These are phyloP conservation scores for Poronia punctata DNA, from an alignment of 495 filamentous ascomycete species.

Conservation along the genomic window DNA sequence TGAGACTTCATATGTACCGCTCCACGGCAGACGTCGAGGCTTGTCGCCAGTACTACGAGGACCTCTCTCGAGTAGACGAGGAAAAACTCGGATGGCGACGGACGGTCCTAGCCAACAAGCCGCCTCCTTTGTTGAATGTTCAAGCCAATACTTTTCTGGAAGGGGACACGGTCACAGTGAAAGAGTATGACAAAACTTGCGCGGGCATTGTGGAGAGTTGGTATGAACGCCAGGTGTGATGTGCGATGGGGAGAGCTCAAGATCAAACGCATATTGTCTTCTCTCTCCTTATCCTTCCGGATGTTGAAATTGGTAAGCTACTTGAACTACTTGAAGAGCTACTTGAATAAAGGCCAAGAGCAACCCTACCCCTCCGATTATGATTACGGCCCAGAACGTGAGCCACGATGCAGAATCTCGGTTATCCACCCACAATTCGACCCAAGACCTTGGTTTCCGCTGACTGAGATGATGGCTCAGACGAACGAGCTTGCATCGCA, in stretches of 20 bases:
- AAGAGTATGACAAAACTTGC: constrained; percentile 36
- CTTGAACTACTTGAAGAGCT: constrained; percentile 13
- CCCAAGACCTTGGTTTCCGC: constrained; percentile 5
- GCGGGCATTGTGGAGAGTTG: constrained; percentile 40
- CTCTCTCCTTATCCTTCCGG: not conserved
- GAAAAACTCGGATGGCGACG: constrained; percentile 31
- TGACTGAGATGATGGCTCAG: constrained; percentile 3
- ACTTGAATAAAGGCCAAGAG: constrained; percentile 6
- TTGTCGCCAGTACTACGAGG: constrained; percentile 34
- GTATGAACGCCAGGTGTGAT: constrained; percentile 22
- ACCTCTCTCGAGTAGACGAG: constrained; percentile 32
- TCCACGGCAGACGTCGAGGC: constrained; percentile 38
- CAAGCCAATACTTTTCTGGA: constrained; percentile 40
- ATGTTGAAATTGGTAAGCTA: not conserved
- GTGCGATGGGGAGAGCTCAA: not conserved
- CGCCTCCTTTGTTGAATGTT: constrained; percentile 29
- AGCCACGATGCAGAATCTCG: constrained; percentile 6
- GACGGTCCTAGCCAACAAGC: constrained; percentile 28
- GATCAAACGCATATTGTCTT: too few species aligned
- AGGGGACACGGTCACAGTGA: constrained; percentile 27
- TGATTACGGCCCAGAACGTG: constrained; percentile 7
- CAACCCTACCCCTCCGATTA: constrained; percentile 5
- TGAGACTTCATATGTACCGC: constrained; percentile 39
- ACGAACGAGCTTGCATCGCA: constrained; percentile 9
- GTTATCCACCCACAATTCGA: constrained; percentile 7